phyloP scores from a whole-genome alignment of 768 basidiomycete genomes.

The Serendipita indica region DNA sequence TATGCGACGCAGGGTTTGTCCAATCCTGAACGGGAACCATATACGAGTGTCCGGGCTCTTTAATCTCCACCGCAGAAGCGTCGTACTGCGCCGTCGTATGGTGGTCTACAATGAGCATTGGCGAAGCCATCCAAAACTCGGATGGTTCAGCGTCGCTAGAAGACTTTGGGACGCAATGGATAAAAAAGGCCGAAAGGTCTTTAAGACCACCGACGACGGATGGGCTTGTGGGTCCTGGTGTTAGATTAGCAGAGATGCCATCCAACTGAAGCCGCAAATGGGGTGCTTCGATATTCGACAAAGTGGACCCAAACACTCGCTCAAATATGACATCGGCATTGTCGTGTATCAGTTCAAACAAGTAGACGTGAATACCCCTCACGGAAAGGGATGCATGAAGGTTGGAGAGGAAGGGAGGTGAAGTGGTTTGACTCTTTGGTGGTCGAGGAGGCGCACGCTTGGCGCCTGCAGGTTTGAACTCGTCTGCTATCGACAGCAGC shows the following conservation, averaged over 20 bases:
- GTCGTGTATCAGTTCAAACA: conserved; percentile 8
- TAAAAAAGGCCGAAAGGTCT: background rate
- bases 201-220: background rate
- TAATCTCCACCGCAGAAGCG: background rate
- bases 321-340: background rate
- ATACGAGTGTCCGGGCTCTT: background rate
- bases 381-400: conserved; percentile 14
- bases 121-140: conserved; percentile 27
- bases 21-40: conserved; percentile 34
- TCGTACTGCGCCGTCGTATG: conserved; percentile 46
- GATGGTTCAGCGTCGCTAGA: background rate
- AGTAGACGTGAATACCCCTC: conserved; percentile 15
- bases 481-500: conserved; percentile 25
- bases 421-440: conserved; percentile 23
- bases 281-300: background rate
- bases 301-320: background rate
- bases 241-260: background rate
- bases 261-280: background rate
- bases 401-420: conserved; percentile 18
- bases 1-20: conserved; percentile 32
- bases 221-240: conserved; percentile 2
- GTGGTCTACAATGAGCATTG: conserved; percentile 64
- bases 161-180: background rate
- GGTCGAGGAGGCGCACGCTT: conserved; percentile 4
- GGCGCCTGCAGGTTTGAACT: background rate